phyloP scores from a whole-genome alignment of 495 filamentous ascomycete genomes.

The Diplogelasinospora grovesii region DNA sequence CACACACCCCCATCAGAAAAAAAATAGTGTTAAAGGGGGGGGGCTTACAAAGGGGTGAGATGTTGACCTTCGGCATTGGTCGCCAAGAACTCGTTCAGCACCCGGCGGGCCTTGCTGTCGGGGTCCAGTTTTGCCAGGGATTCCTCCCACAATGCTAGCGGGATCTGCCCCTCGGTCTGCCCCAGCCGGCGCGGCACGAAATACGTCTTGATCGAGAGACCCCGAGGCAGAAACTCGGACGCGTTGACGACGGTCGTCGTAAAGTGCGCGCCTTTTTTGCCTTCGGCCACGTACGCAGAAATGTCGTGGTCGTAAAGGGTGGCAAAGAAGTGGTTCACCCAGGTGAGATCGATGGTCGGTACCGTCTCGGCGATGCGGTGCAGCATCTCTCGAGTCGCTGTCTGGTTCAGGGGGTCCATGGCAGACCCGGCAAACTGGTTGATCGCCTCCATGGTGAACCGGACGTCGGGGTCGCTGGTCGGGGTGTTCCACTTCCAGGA shows the following conservation, averaged over 20 bases:
- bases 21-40: too few relatives aligned
- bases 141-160: not conserved
- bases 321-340: not conserved
- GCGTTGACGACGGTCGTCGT: not conserved
- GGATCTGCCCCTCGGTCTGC: not conserved
- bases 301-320: not conserved
- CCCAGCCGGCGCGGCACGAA: not conserved
- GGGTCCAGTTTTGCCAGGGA: not conserved
- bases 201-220: not conserved
- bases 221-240: not conserved
- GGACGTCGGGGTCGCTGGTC: not conserved
- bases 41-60: not conserved
- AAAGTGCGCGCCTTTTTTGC: not conserved
- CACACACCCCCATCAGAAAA: too few relatives aligned
- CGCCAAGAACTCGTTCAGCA: not conserved
- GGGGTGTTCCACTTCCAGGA: not conserved
- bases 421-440: not conserved
- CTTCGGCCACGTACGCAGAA: not conserved
- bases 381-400: not conserved
- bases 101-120: not conserved
- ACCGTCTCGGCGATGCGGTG: not conserved
- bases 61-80: not conserved
- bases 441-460: not conserved
- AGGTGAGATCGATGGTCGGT: not conserved
- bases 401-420: not conserved